Conservation (phyloP, 2,329 filamentous ascomycete genomes). For the Gliomastix tumulicola region DNA sequence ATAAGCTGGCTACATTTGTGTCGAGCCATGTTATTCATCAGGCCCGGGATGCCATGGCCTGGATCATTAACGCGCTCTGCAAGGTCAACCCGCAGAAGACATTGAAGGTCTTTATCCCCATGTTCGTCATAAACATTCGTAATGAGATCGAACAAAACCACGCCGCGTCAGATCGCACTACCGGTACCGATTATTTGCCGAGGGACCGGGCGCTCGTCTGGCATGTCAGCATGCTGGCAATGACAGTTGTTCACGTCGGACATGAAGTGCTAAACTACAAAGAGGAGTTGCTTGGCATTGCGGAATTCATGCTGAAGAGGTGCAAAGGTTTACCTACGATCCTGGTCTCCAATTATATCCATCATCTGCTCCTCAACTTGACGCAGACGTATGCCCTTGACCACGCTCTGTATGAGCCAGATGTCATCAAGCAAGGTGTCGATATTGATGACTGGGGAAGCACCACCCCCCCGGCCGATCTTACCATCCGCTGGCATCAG, state of each 20-base stretch:
- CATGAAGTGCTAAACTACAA: slow-evolving; percentile 84
- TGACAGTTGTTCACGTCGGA: slow-evolving; percentile 96
- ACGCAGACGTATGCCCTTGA: slow-evolving; percentile 93
- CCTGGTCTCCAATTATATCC: slow-evolving; percentile 95
- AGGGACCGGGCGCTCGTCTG: slow-evolving; percentile 90
- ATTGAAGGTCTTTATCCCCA: slow-evolving; percentile 81
- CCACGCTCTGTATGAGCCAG: slow-evolving; percentile 79
- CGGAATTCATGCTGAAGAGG: slow-evolving; percentile 92
- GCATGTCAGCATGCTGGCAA: slow-evolving; percentile 95
- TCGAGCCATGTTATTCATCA: slow-evolving; percentile 94
- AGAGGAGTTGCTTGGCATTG: slow-evolving; percentile 82
- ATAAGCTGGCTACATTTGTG: slow-evolving; percentile 89
- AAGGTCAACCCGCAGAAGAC: slow-evolving; percentile 95
- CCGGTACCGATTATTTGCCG: slow-evolving; percentile 86
- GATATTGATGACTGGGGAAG: slow-evolving; percentile 79
- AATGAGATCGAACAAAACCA: slow-evolving; percentile 97
- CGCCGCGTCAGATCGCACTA: slow-evolving; percentile 89
- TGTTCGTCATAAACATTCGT: slow-evolving; percentile 84
- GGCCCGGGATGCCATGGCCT: slow-evolving; percentile 94
- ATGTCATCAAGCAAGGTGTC: slow-evolving; percentile 62
- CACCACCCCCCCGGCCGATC: slow-evolving; percentile 62
- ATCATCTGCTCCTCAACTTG: slow-evolving; percentile 89
- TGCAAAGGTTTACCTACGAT: slow-evolving; percentile 92
- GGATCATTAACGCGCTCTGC: slow-evolving; percentile 93
- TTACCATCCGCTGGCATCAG: slow-evolving; percentile 88